Base-by-base conservation (phyloP, 805 yeast species). In the Starmerella apis region DNA sequence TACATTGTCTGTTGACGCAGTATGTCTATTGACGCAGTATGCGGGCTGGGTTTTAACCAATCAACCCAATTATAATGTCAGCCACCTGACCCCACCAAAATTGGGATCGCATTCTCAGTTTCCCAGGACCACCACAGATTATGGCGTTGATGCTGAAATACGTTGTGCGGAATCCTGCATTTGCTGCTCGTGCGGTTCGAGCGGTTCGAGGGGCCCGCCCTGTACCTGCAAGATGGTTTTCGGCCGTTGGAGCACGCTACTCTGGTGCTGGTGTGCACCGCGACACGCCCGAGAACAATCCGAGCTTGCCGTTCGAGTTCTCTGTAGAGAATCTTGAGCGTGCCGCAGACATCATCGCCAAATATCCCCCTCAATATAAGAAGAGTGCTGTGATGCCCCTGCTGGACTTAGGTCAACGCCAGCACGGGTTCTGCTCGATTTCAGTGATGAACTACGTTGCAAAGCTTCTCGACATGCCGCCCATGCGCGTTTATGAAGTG, bases 401-500 rank as follows among this genome's bases (percentile, higher is more conserved):
- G 53, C 74, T 85, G 55, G 94, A 84, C 63, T 71, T 85, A 56
- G 95, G 92, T 36, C 95, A 85, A 70, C 82, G 94, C 61, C 94
- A 85, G 68, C 73, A 73, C 49, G 95, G 95, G 0, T 85, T 81
- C 72, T 82, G 92, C 38, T 83, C 94, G 36, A 82, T 85, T 59
- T 74, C 86, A 30, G 92, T 84, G 56, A 85, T 85, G 95, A 84
- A 85, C 71, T 82, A 86, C 64, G 94, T 85, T 46, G 95, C 94
- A 48, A 78, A 81, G 66, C 61, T 81, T 62, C 73, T 84, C 61
- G 90, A 83, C 61, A 82, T 86, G 80, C 95, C 95, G 27, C 94
- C 94, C 52, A 85, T 85, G 95, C 78, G 95, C 69, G 95, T 85
- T 27, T 85, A 85, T 67, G 94, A 85, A 66, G 95, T 85, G 56